Base-by-base conservation (phyloP, 2,329 filamentous ascomycete species). In the Colletotrichum echinochloae region DNA sequence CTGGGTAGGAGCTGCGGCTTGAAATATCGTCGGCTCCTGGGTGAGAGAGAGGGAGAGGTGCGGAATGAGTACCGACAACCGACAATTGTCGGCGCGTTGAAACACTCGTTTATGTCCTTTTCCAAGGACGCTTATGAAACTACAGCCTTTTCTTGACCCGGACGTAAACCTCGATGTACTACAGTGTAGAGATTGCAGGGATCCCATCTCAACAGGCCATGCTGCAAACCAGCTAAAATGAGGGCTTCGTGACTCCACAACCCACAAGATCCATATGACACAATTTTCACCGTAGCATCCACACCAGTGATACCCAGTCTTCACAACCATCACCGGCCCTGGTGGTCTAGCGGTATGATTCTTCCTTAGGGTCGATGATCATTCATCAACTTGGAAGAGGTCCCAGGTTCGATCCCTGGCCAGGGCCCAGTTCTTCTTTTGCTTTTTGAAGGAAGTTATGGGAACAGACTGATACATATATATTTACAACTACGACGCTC, bases 311-410 rank as follows among this genome's bases (percentile, higher is more conserved):
- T 6, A 26, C 16, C 9, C 26, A 9, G 12, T 26, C 30, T n/a
- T 48, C n/a, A 64, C 20, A 26, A 28, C 14, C n/a, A 16, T 37
- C 28, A 33, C 14, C 54, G 39, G 64, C 64, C 64, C 57, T 66
- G 64, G 57, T 66, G 64, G 64, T 66, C 64, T 66, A 66, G 64
- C 64, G 64, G 64, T 66, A 66, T 66, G 64, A 66, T 66, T 51
- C 48, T 51, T 51, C 48, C 48, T 51, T 51, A 51, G 48, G 48
- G 48, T 51, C 9, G 12, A 9, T 62, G 28, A 23, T 12, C 8
- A 35, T 16, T 30, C 26, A 60, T 20, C 18, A 57, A 4, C 52
- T 30, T 66, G 64, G 64, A 60, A 66, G 64, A 66, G 64, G 64
- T 61, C 64, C 64, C 64, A 66, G 64, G 64, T 66, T 66, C 64